Percentiles rank a stretch among this genome's conserved stretches.
Evolutionary conservation across 2,329 filamentous ascomycete genomes (phyloP).

Genomic region (Colletotrichum scovillei): DNA sequence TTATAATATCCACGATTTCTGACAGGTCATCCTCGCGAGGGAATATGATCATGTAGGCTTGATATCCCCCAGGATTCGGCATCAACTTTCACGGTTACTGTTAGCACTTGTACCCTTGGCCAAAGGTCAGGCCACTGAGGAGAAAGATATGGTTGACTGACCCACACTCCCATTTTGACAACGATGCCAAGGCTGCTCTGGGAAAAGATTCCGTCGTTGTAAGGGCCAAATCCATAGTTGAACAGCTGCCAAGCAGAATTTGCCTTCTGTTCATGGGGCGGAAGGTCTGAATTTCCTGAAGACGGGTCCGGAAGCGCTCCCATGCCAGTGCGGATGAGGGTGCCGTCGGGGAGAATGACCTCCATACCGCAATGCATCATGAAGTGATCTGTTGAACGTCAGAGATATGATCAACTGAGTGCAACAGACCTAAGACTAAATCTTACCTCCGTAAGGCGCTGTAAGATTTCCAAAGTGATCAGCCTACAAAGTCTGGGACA

Average conservation of each 20-base stretch:
- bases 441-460: too few relatives aligned
- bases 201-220: conserved; percentile 55
- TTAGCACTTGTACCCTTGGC: background rate
- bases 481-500: too few relatives aligned
- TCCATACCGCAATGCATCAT: conserved; percentile 54
- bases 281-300: background rate
- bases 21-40: conserved; percentile 38
- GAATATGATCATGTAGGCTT: conserved; percentile 38
- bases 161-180: conserved; percentile 61
- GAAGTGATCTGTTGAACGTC: conserved; percentile 52
- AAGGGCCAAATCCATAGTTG: conserved; percentile 52
- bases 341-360: conserved; percentile 49
- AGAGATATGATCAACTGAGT: too few relatives aligned
- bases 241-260: conserved; percentile 55
- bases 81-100: conserved; percentile 49
- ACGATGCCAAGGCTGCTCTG: conserved; percentile 63
- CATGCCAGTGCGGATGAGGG: conserved; percentile 48
- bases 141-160: background rate
- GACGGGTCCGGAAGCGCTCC: conserved; percentile 40
- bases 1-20: conserved; percentile 46
- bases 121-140: background rate
- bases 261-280: conserved; percentile 40
- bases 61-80: conserved; percentile 61
- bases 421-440: too few relatives aligned
- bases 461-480: too few relatives aligned